Conservation (phyloP, 352 stramenopile genomes). For the Phytophthora lateralis region DNA sequence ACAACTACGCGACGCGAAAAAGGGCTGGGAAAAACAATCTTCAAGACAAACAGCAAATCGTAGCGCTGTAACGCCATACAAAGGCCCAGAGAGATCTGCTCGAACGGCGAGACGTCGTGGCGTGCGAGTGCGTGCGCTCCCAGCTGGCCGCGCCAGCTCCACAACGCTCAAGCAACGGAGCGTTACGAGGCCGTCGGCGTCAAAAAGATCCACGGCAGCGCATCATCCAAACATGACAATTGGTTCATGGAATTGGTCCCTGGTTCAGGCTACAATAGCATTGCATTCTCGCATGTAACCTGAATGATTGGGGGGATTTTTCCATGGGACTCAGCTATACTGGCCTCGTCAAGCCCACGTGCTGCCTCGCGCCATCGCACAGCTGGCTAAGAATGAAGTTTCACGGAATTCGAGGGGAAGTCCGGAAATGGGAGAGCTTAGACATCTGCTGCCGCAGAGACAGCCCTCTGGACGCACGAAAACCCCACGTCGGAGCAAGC, state of each 20-base stretch:
- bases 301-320: conserved; percentile 13
- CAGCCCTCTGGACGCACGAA: conserved; percentile 12
- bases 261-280: not conserved
- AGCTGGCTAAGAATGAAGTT: conserved; percentile 28
- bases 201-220: conserved; percentile 4
- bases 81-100: conserved; percentile 30
- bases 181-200: conserved; percentile 11
- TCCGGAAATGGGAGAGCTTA: conserved; percentile 17
- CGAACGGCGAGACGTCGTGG: conserved; percentile 37
- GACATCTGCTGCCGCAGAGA: conserved; percentile 28
- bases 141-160: conserved; percentile 19
- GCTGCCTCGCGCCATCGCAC: conserved; percentile 18
- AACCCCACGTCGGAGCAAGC: conserved; percentile 10
- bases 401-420: conserved; percentile 29
- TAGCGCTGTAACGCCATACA: conserved; percentile 14
- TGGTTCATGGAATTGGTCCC: too few species aligned
- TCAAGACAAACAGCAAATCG: conserved; percentile 7
- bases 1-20: conserved; percentile 32
- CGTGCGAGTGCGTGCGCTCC: conserved; percentile 36
- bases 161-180: conserved; percentile 1
- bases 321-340: conserved; percentile 14
- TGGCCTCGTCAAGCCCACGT: not conserved
- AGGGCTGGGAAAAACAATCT: conserved; percentile 19
- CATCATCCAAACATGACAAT: conserved; percentile 14
- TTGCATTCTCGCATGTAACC: conserved; percentile 15